Percentiles rank a stretch among this genome's conserved stretches.
phyloP scores from a whole-genome alignment of 208 protist genomes.

The Acanthamoeba triangularis region DNA sequence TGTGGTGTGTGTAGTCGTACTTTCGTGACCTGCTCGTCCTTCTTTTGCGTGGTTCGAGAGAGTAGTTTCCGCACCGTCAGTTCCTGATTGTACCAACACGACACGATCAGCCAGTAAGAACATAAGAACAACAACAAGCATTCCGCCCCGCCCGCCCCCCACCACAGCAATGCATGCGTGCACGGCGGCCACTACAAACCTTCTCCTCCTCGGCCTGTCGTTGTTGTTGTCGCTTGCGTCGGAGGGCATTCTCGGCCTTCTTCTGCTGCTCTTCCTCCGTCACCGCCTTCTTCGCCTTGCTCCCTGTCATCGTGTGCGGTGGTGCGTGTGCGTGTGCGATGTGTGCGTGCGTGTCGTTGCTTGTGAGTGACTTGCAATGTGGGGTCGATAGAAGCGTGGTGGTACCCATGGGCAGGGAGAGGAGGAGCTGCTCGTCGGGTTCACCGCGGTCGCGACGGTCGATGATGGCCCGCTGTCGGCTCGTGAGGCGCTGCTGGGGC shows the following conservation, averaged over 20 bases:
- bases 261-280: neutral
- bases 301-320: neutral
- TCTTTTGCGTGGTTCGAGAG: neutral
- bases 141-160: no score
- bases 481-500: neutral
- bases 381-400: neutral
- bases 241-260: neutral
- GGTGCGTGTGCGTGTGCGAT: no score
- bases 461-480: neutral
- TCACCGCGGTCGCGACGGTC: neutral
- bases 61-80: neutral
- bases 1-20: neutral
- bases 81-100: neutral
- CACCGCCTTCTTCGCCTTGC: neutral
- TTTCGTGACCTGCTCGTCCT: neutral
- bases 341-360: no score
- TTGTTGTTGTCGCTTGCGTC: slow-evolving; percentile 2
- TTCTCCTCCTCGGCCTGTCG: neutral
- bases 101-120: neutral
- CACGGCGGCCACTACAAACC: no score
- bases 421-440: neutral
- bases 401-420: slow-evolving; percentile 25
- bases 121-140: neutral
- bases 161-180: no score
- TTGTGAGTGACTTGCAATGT: neutral